Evolutionary conservation across 306 rosid genomes (phyloP).

Genomic region (Benincasa hispida): DNA sequence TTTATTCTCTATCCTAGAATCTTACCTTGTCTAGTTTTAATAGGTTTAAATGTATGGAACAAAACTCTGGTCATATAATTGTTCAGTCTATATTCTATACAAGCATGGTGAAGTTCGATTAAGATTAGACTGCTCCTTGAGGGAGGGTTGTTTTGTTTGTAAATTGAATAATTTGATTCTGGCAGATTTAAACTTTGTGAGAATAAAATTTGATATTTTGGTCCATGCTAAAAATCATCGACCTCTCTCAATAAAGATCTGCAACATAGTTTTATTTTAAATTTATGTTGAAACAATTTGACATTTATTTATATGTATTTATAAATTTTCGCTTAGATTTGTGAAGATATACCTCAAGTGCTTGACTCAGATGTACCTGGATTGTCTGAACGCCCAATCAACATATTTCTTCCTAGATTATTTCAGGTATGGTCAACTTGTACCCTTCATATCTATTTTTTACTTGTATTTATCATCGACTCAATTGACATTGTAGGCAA

Average conservation of each 20-base stretch:
- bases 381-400: conserved; percentile 89
- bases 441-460: not conserved
- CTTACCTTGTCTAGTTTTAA: not conserved
- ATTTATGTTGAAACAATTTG: not conserved
- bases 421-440: conserved; percentile 39
- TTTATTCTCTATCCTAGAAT: conserved; percentile 5
- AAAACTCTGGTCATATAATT: not conserved
- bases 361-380: conserved; percentile 92
- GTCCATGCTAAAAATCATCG: not conserved
- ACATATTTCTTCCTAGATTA: conserved; percentile 74
- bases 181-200: not conserved
- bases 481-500: not conserved
- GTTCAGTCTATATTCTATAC: not conserved
- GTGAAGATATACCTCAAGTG: conserved; percentile 95
- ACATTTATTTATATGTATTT: not conserved
- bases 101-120: not conserved
- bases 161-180: not conserved
- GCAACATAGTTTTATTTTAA: not conserved
- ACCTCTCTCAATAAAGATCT: not conserved
- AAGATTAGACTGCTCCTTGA: not conserved
- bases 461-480: not conserved
- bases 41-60: not conserved
- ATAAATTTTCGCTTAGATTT: conserved; percentile 37
- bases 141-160: not conserved
- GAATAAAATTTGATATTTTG: not conserved